Base-by-base conservation (phyloP, 2,329 filamentous ascomycete species). In the Aspergillus sp. region DNA sequence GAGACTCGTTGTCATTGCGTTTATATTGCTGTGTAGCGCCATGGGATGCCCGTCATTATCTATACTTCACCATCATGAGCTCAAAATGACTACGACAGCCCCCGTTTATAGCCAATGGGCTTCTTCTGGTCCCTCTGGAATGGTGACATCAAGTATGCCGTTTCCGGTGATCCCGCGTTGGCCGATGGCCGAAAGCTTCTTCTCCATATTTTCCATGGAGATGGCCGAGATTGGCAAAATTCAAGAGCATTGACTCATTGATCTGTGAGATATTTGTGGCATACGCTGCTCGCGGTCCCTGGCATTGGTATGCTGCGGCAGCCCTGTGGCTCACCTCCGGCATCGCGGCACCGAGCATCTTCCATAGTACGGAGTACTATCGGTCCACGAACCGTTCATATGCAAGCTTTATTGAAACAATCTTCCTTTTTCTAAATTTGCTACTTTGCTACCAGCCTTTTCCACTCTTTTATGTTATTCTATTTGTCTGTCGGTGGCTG, bases 301-400 rank as follows among this genome's bases (percentile, higher is more conserved):
- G 9, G 33, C 33, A 35, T 35, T 35, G 33, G 15, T 35, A 35
- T 35, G 13, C n/a, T 17, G 13, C 33, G n/a, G n/a, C 5, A 35
- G 13, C 33, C 33, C n/a, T 15, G 33, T 35, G 33, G 33, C 13
- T 32, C 43, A 23, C 30, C 27, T 22, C n/a, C 25, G 19, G 32
- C 43, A n/a, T 44, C 23, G 43, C 43, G 30, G n/a, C 43, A 45
- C 33, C 43, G 13, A 45, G 17, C 19, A 17, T 35, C 15, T 17
- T 35, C 33, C 33, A 35, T 35, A 35, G 33, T 7, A 35, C 13
- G 25, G 25, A 30, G 25, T 30, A 30, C 25, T 30, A 30, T 30
- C 25, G 25, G 25, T 4, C 25, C 25, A 30, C 10, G 25, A 30
- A 30, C 25, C 13, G 15, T 13, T 35, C 15, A n/a, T 35, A 35